Conservation (phyloP, 768 basidiomycete genomes). For the Trametes cubensis region DNA sequence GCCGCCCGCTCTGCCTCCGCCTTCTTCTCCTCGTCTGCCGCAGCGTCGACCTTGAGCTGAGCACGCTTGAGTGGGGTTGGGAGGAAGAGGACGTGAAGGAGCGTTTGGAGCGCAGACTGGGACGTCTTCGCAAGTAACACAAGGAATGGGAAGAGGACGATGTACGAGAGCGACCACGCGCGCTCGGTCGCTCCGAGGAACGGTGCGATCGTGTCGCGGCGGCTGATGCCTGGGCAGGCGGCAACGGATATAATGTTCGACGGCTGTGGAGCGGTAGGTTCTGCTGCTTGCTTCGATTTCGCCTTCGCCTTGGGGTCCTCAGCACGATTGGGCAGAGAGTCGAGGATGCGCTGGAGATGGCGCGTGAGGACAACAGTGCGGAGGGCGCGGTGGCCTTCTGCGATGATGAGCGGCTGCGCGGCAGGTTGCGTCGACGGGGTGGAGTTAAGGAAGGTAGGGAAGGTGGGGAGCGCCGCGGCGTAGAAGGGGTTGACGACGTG, state of each 20-base stretch:
- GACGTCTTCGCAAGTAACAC: slow-evolving; percentile 73
- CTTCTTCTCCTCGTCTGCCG: slow-evolving; percentile 24
- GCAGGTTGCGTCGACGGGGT: slow-evolving; percentile 27
- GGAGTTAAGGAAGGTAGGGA: slow-evolving; percentile 35
- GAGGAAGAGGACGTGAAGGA: slow-evolving; percentile 82
- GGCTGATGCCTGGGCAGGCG: slow-evolving; percentile 77
- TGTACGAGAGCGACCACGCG: slow-evolving; percentile 58
- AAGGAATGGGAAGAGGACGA: slow-evolving; percentile 66
- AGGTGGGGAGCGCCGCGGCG: slow-evolving; percentile 66
- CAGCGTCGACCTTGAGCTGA: slow-evolving; percentile 36
- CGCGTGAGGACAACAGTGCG: slow-evolving; percentile 65
- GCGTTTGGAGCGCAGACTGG: slow-evolving; percentile 62
- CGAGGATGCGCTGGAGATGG: slow-evolving; percentile 83
- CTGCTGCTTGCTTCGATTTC: neutral
- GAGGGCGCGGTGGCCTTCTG: slow-evolving; percentile 67
- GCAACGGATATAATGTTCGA: slow-evolving; percentile 77
- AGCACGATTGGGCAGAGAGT: slow-evolving; percentile 71
- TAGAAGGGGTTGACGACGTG: slow-evolving; percentile 89
- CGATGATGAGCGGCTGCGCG: slow-evolving; percentile 41
- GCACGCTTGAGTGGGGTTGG: slow-evolving; percentile 73
- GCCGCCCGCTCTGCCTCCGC: slow-evolving; percentile 17
- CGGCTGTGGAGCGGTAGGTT: slow-evolving; percentile 43
- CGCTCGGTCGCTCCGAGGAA: slow-evolving; percentile 49
- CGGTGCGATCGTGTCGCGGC: slow-evolving; percentile 66
- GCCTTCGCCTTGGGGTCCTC: slow-evolving; percentile 12